Base-by-base conservation (phyloP, 73 alveolate genomes). In the Paramecium sonneborni region DNA sequence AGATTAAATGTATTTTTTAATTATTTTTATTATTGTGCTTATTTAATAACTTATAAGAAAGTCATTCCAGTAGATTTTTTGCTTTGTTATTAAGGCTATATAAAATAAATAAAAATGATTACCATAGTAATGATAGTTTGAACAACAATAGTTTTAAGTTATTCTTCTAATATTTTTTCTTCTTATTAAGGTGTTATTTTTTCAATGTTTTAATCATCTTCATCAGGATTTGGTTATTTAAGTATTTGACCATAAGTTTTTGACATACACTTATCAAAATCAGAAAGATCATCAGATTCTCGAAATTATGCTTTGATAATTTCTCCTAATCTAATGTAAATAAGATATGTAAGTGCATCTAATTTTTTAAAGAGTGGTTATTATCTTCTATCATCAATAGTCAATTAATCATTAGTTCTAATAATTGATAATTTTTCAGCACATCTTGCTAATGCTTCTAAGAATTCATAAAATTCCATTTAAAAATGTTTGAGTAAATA, bases 381-480 rank as follows among this genome's bases (percentile, higher is more conserved):
- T 6, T 6, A 14, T 79, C 90, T 79, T 46, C 90, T 41, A 21
- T 79, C 90, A 23, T 79, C 90, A 9, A 79, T 79, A 3, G 90
- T 79, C 35, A 79, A 23, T 23, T 79, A 62, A 1, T 79, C 90
- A 21, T 9, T 24, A 21, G 69, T 23, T 38, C 90, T 38, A 5
- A 79, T 21, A 0, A 88, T 20, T 0, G 91, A 70, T 70, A 90
- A 57, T 30, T 92, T 85, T 76, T 94, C 97, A 38, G 97, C 97
- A 56, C 90, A 57, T 35, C 97, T 85, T 7, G 95, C 95, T n/a
- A 94, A 37, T 14, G 97, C 95, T 58, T 94, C 97, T 34, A 94
- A 32, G 32, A 94, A 94, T 69, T 94, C 97, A 72, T 85, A 56
- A 91, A 85, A 94, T 15, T 57, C 62, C 94, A 92, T 92, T 76